Evolutionary conservation across 441 rosid genomes (phyloP).

Genomic region (Pelargonium citronellum): DNA sequence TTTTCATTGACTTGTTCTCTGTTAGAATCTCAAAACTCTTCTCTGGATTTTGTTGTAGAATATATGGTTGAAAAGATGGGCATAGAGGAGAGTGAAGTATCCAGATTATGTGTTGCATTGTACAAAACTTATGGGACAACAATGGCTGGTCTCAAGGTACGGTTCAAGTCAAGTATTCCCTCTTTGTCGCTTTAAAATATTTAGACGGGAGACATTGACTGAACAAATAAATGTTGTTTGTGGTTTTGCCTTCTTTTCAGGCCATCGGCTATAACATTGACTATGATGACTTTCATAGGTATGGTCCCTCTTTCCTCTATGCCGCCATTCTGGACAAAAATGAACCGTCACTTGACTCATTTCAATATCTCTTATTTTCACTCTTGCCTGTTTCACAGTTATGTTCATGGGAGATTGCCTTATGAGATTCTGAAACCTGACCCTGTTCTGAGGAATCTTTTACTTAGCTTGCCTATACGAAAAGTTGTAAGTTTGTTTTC

Average conservation of each 20-base stretch:
- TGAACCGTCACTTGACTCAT: neutral
- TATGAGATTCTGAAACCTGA: constrained; percentile 69
- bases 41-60: constrained; percentile 24
- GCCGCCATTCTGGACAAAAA: neutral
- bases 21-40: constrained; percentile 7
- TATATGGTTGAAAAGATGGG: constrained; percentile 65
- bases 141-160: constrained; percentile 85
- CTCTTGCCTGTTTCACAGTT: constrained; percentile 33
- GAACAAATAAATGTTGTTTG: neutral
- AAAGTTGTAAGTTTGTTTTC: constrained; percentile 56
- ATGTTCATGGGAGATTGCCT: constrained; percentile 85
- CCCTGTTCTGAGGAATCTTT: constrained; percentile 56
- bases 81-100: constrained; percentile 43
- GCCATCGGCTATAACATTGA: constrained; percentile 72
- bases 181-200: neutral
- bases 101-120: constrained; percentile 53
- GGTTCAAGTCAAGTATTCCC: neutral
- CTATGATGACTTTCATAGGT: constrained; percentile 81
- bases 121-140: constrained; percentile 80
- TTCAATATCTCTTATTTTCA: constrained; percentile 12
- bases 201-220: neutral
- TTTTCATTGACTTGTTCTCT: neutral
- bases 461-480: constrained; percentile 61
- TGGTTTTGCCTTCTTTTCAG: constrained; percentile 28
- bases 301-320: constrained; percentile 10